phyloP scores from a whole-genome alignment of 768 basidiomycete species.

The Xerocomellus intermedius region DNA sequence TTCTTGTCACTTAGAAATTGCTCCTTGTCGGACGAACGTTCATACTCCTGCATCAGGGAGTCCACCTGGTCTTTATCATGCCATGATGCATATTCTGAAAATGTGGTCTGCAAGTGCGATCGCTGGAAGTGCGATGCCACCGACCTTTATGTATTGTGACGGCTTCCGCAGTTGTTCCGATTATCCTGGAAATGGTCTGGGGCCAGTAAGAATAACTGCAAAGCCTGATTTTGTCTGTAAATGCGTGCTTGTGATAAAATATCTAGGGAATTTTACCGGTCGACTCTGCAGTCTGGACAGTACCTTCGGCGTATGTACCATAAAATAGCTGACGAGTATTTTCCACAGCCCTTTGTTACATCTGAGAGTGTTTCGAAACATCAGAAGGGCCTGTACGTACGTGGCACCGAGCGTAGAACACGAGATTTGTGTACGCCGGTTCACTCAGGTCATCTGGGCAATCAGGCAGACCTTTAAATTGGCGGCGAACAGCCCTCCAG shows the following conservation, averaged over 20 bases:
- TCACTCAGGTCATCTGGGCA: not conserved
- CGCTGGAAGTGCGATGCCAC: not conserved
- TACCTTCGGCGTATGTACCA: not conserved
- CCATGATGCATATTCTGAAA: not conserved
- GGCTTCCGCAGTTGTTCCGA: no score
- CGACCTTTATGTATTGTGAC: no score
- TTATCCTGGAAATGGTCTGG: no score
- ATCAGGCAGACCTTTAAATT: not conserved
- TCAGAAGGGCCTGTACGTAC: not conserved
- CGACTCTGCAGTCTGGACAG: not conserved
- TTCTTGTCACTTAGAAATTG: not conserved
- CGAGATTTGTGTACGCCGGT: not conserved
- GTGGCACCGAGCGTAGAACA: not conserved
- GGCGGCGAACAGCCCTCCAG: not conserved
- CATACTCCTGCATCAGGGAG: not conserved
- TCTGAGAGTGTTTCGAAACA: not conserved
- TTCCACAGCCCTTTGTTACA: not conserved
- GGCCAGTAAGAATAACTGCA: not conserved
- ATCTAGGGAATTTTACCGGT: not conserved
- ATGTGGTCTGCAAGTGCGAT: not conserved
- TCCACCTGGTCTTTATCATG: not conserved
- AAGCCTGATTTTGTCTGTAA: not conserved
- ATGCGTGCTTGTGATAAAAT: not conserved
- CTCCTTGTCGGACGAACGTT: not conserved
- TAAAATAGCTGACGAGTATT: not conserved